A percentile compares a stretch with the other conserved stretches of the same genome.
These are phyloP conservation scores for Kwoniella botswanensis DNA, from an alignment of 768 basidiomycete species.

Conservation along the genomic window DNA sequence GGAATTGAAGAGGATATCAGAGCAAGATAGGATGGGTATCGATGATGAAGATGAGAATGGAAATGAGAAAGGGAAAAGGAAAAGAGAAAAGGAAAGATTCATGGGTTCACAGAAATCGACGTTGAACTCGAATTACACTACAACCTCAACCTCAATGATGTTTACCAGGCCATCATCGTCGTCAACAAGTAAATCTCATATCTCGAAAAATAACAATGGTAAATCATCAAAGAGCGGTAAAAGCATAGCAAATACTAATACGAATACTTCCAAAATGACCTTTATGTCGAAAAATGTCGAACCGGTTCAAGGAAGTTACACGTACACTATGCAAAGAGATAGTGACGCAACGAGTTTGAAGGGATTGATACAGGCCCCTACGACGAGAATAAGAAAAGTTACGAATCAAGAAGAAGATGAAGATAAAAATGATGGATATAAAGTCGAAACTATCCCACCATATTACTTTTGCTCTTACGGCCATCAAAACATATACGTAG, in stretches of 20 bases:
- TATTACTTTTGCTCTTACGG: constrained; percentile 12
- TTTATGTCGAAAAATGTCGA: background rate
- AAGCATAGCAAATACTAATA: background rate
- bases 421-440: background rate
- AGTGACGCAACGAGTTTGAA: background rate
- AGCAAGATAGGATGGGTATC: background rate
- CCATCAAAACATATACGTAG: background rate
- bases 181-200: background rate
- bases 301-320: background rate
- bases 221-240: background rate
- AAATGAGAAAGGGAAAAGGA: background rate
- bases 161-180: background rate
- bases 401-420: background rate
- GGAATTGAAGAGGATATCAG: background rate
- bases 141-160: background rate
- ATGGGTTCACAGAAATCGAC: background rate
- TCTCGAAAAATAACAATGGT: background rate
- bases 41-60: background rate
- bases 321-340: background rate
- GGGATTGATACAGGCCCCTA: background rate
- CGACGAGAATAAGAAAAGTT: background rate
- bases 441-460: constrained; percentile 6
- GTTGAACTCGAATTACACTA: background rate
- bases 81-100: background rate
- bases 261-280: background rate